phyloP scores from a whole-genome alignment of 352 stramenopile genomes.

The Pythium plurisporium region DNA sequence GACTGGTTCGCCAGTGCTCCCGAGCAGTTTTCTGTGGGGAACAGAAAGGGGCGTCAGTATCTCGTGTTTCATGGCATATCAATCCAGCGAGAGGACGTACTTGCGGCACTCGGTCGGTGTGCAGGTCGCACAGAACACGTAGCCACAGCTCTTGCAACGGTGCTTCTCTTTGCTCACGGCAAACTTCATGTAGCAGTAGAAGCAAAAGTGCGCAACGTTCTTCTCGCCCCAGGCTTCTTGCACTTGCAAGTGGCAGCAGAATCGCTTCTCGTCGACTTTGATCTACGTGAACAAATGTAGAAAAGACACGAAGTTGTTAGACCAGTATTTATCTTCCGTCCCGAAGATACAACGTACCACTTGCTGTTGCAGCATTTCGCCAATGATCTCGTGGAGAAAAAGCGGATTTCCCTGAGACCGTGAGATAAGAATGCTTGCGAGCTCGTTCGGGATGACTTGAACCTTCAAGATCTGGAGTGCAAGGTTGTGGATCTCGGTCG shows the following conservation, averaged over 20 bases:
- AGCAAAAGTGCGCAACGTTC: conserved; percentile 60
- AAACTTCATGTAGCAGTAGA: conserved; percentile 65
- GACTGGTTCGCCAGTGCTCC: conserved; percentile 50
- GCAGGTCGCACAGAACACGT: conserved; percentile 74
- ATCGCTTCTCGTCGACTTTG: conserved; percentile 50
- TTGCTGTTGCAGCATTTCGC: conserved; percentile 75
- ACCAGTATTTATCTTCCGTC: not conserved
- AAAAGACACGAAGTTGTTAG: not conserved
- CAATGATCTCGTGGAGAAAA: conserved; percentile 81
- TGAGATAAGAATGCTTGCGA: conserved; percentile 64
- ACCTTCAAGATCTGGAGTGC: conserved; percentile 65
- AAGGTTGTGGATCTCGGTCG: conserved; percentile 54
- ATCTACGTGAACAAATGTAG: too few relatives aligned
- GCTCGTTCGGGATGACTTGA: conserved; percentile 45
- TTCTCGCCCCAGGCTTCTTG: conserved; percentile 83
- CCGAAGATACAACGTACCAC: conserved; percentile 29
- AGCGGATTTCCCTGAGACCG: conserved; percentile 79
- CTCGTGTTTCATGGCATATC: too few relatives aligned
- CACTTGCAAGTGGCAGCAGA: conserved; percentile 62
- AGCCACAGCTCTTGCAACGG: conserved; percentile 80
- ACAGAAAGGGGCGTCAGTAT: not conserved
- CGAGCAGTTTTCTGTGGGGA: conserved; percentile 49
- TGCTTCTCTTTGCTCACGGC: conserved; percentile 56
- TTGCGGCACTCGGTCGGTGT: conserved; percentile 72
- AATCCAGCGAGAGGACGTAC: conserved; percentile 28